A percentile compares a stretch with the other conserved stretches of the same genome.
Evolutionary conservation across 1,284 basidiomycete species (phyloP).

Genomic region (Coriolopsis trogii): DNA sequence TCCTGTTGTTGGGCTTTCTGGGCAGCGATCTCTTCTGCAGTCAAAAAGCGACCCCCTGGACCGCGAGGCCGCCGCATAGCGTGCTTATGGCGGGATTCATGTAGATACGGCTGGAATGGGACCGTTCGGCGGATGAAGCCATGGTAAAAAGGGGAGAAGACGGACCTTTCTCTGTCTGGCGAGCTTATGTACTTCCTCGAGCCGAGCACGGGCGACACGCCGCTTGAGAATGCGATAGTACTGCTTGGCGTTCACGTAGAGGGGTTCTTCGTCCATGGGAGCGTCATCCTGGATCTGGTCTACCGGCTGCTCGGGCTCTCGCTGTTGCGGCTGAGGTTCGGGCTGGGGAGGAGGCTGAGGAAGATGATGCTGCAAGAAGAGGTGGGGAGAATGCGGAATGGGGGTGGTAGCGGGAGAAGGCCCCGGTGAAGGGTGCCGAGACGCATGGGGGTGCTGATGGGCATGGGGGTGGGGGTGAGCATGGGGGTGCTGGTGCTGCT

Average conservation of each 20-base stretch:
- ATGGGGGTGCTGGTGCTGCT: conserved; percentile 24
- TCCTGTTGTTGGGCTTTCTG: conserved; percentile 53
- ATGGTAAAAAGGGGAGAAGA: conserved; percentile 4
- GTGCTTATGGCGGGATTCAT: conserved; percentile 97
- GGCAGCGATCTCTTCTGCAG: conserved; percentile 89
- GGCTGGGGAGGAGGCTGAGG: conserved; percentile 21
- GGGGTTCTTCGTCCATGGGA: conserved; percentile 86
- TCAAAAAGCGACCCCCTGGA: conserved; percentile 95
- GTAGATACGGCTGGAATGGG: conserved; percentile 82
- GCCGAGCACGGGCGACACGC: conserved; percentile 81
- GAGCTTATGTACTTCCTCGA: conserved; percentile 91
- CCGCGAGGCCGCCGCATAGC: conserved; percentile 96
- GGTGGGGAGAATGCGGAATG: conserved; percentile 27
- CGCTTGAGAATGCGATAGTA: conserved; percentile 96
- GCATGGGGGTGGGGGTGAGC: conserved; percentile 17
- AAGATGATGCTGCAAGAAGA: conserved; percentile 32
- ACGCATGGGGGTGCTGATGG: conserved; percentile 27
- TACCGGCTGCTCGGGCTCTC: conserved; percentile 32
- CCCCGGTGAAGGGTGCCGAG: conserved; percentile 32
- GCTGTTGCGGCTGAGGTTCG: conserved; percentile 25
- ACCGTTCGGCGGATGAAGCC: conserved; percentile 6
- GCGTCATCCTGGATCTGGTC: conserved; percentile 39
- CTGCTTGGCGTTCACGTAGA: conserved; percentile 98
- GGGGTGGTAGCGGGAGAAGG: conserved; percentile 29
- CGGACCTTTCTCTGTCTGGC: conserved; percentile 89